These are phyloP conservation scores for Bauhinia variegata DNA, from an alignment of 306 rosid genomes.

Conservation along the genomic window DNA sequence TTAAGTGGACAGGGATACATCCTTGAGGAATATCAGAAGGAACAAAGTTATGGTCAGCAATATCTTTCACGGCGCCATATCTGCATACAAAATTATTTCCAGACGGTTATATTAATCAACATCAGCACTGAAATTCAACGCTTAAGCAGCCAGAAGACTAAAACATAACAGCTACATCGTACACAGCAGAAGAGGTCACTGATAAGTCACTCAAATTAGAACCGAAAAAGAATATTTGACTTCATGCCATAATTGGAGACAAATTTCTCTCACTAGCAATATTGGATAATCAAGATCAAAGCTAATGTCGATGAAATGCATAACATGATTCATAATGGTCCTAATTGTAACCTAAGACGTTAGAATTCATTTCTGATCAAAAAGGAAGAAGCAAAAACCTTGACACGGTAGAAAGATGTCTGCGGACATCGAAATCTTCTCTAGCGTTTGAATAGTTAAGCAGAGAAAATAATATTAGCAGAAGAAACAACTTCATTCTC, in stretches of 20 bases:
- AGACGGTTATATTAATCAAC: not conserved
- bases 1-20: conserved; percentile 80
- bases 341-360: too few relatives aligned
- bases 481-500: conserved; percentile 24
- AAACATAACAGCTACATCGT: too few relatives aligned
- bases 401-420: conserved; percentile 78
- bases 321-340: not conserved
- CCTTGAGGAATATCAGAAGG: conserved; percentile 66
- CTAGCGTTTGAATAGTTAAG: conserved; percentile 44
- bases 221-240: too few relatives aligned
- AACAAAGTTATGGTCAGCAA: conserved; percentile 41
- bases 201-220: too few relatives aligned
- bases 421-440: conserved; percentile 64
- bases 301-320: not conserved
- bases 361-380: not conserved
- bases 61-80: conserved; percentile 65
- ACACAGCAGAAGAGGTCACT: too few relatives aligned
- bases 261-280: too few relatives aligned
- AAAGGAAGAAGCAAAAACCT: conserved; percentile 46
- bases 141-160: conserved; percentile 8
- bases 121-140: not conserved
- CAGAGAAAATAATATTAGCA: conserved; percentile 32
- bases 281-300: not conserved
- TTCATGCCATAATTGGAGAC: too few relatives aligned
- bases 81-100: conserved; percentile 49